Evolutionary conservation across 176 grass and related monocot species (phyloP).

Genomic region (Bromus sterilis): DNA sequence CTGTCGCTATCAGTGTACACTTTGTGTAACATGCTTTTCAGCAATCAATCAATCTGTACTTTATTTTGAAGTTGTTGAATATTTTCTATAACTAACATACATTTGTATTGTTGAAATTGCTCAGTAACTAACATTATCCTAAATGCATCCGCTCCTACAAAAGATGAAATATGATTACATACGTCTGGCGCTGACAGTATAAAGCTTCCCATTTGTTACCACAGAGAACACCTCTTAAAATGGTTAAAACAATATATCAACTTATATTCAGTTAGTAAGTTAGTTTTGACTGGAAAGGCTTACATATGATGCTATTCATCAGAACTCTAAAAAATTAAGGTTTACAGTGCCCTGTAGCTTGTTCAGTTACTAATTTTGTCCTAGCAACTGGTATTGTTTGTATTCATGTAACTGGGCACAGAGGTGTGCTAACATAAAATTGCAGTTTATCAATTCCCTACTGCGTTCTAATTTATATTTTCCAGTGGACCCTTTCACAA

Average conservation of each 20-base stretch:
- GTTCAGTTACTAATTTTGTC: background rate
- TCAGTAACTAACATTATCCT: background rate
- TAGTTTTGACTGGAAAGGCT: background rate
- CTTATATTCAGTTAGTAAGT: background rate
- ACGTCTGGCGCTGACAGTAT: background rate
- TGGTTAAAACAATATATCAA: background rate
- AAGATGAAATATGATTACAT: background rate
- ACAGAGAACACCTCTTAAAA: background rate
- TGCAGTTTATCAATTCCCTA: background rate
- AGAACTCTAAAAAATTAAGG: background rate
- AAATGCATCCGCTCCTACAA: background rate
- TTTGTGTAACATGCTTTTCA: constrained; percentile 7
- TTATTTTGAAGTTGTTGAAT: background rate
- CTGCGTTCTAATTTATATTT: constrained; percentile 1
- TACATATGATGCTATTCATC: background rate
- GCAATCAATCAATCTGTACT: background rate
- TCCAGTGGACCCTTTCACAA: background rate
- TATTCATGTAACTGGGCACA: background rate
- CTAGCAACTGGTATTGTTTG: background rate
- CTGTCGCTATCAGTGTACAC: background rate
- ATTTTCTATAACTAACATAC: background rate
- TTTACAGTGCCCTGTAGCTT: background rate
- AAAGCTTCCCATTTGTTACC: background rate
- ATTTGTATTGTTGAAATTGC: background rate
- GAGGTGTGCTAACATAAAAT: background rate